Base-by-base conservation (phyloP, 352 stramenopile genomes). In the Phytopythium oedochilum region DNA sequence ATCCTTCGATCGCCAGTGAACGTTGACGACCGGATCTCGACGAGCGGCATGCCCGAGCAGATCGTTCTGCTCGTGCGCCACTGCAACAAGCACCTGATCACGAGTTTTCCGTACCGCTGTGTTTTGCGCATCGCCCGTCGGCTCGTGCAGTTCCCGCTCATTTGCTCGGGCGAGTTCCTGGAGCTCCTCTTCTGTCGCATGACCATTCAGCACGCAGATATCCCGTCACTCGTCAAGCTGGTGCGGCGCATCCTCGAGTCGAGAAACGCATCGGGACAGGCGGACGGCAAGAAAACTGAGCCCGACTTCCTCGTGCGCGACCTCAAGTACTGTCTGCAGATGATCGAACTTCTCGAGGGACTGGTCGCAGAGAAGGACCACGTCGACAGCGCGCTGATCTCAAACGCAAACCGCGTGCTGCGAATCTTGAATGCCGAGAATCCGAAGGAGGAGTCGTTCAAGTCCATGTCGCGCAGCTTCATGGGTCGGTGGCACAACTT, bases 401-500 rank as follows among this genome's bases (percentile, higher is more conserved):
- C 79, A 17, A 92, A 92, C 36, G 70, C 78, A 3, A 89, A 92
- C 40, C 80, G 83, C 15, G 79, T 92, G 3, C 45, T 92, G 35
- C 78, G 83, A 2, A 89, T 92, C 29, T 70, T 88, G 42, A 73
- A 86, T 46, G 62, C 77, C 9, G 79, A 92, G 63, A 65, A 73
- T 12, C 66, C 67, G 3, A 78, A 78, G 20, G 79, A 86, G 43
- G 64, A 66, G 3, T 60, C 83, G 47, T 53, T 73, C 50, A 68
- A 75, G 47, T 68, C 67, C 11, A 66, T 79, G 58, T 82, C 78
- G 3, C 68, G 73, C 32, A 88, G 67, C 17, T 87, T 92, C 23
- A 79, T 89, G 57, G 77, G 83, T 39, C 70, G 79, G n/a, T 92
- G 82, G 82, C 73, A 87, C 25, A 92, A 92, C 36, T 84, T 80